phyloP scores from a whole-genome alignment of 2,329 filamentous ascomycete genomes.

The Clathrospora elynae region DNA sequence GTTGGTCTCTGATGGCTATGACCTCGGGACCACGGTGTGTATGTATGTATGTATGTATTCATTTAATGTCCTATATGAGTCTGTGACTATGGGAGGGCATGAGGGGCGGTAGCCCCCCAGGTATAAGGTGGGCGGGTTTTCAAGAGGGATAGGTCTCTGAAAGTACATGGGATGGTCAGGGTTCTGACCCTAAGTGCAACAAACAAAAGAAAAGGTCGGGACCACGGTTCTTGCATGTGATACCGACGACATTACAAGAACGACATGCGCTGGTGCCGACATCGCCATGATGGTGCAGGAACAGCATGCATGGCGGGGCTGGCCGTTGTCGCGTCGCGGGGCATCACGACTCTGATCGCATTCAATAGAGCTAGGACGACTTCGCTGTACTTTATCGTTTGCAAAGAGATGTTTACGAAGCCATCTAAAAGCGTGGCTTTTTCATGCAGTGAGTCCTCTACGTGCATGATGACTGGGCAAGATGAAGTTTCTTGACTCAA shows the following conservation, averaged over 20 bases:
- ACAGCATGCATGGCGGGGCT: constrained; percentile 14
- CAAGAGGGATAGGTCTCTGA: too few species aligned
- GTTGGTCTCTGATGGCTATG: too few species aligned
- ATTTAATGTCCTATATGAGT: too few species aligned
- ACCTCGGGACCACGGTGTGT: too few species aligned
- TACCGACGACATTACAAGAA: background rate
- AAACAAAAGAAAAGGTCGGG: too few species aligned
- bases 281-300: constrained; percentile 14
- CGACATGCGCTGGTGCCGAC: constrained; percentile 10
- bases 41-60: too few species aligned
- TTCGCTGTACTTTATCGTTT: background rate
- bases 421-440: background rate
- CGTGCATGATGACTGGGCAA: constrained; percentile 16
- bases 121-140: too few species aligned
- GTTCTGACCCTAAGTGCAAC: too few species aligned
- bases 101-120: too few species aligned
- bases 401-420: background rate
- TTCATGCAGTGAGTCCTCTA: constrained; percentile 3
- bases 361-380: constrained; percentile 2
- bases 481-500: constrained; percentile 30
- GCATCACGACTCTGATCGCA: constrained; percentile 6
- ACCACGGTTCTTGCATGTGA: too few species aligned
- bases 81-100: too few species aligned
- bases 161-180: too few species aligned
- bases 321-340: constrained; percentile 7